Conservation (phyloP, 768 basidiomycete species). For the Amanita molliuscula region DNA sequence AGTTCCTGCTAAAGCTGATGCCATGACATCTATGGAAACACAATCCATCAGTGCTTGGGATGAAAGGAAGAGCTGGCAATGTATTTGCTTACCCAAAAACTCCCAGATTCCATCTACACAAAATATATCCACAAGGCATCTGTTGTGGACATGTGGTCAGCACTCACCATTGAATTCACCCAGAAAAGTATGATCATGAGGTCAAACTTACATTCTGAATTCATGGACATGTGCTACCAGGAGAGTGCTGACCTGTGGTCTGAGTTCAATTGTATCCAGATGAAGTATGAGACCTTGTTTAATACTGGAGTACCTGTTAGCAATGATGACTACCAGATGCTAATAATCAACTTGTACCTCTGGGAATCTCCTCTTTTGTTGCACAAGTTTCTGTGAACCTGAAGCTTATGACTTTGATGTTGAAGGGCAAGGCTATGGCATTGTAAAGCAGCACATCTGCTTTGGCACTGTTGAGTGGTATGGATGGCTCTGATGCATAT, state of each 20-base stretch:
- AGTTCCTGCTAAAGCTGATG: too few species aligned
- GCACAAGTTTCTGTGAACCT: background rate
- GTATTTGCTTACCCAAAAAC: background rate
- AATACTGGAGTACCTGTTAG: background rate
- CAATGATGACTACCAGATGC: background rate
- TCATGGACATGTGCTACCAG: background rate
- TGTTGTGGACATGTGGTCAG: background rate
- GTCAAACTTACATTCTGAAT: background rate
- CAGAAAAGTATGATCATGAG: too few species aligned
- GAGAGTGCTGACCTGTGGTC: background rate
- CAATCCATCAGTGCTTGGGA: too few species aligned
- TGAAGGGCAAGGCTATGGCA: too few species aligned
- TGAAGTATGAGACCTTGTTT: background rate
- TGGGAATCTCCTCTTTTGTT: background rate
- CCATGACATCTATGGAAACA: too few species aligned
- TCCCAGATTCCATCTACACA: background rate
- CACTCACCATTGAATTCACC: background rate
- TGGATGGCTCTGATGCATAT: background rate
- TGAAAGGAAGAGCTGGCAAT: background rate
- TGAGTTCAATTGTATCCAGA: background rate
- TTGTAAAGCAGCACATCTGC: background rate
- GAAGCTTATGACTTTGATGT: background rate
- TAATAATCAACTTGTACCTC: background rate
- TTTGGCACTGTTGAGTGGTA: background rate
- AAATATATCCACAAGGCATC: background rate